Evolutionary conservation across 208 protist genomes (phyloP).

Genomic region (Leishmania major): DNA sequence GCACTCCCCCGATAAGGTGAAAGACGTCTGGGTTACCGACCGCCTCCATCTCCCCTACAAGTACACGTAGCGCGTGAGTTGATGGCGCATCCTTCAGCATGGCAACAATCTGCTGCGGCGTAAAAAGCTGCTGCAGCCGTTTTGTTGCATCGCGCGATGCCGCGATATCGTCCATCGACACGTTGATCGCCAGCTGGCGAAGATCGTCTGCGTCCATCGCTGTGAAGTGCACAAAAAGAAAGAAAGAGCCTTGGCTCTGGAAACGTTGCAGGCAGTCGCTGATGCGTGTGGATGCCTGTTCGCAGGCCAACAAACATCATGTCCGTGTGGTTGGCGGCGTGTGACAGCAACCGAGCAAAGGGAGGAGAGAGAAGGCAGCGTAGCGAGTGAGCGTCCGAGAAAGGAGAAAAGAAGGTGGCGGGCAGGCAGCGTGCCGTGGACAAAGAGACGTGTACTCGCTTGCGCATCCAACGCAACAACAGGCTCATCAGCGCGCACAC

Average conservation of each 20-base stretch:
- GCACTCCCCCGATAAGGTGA: constrained; percentile 30
- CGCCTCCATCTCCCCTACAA: constrained; percentile 49
- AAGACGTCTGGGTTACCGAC: constrained; percentile 59
- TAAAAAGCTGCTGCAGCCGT: constrained; percentile 28
- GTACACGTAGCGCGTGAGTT: constrained; percentile 4
- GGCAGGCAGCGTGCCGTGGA: background rate
- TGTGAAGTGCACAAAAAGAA: constrained; percentile 2
- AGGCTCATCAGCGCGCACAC: background rate
- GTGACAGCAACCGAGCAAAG: background rate
- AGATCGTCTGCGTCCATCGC: constrained; percentile 34
- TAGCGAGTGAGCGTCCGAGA: background rate
- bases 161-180: constrained; percentile 46
- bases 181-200: constrained; percentile 22
- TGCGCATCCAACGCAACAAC: background rate
- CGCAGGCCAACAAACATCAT: background rate
- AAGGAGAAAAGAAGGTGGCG: background rate
- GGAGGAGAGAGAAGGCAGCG: background rate
- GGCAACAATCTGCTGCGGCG: constrained; percentile 21
- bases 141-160: constrained; percentile 33
- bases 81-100: constrained; percentile 17
- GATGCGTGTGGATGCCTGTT: background rate
- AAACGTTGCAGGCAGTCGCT: background rate
- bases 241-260: background rate
- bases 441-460: background rate
- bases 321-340: background rate